phyloP scores from a whole-genome alignment of 805 yeast genomes.

The Pichia cephalocereana region DNA sequence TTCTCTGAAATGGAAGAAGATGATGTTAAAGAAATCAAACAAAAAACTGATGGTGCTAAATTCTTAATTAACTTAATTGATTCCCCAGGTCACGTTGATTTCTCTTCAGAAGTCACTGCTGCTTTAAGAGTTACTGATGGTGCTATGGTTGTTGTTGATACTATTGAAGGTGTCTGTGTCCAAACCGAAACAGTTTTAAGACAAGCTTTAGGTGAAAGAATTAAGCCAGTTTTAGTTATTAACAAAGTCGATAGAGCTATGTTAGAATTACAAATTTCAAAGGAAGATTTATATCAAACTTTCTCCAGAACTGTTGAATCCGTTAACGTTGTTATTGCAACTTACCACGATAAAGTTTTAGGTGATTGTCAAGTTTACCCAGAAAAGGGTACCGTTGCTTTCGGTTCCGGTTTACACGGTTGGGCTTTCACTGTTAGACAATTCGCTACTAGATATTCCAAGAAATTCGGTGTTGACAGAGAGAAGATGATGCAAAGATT shows the following conservation, averaged over 20 bases:
- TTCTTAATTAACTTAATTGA: constrained; percentile 97
- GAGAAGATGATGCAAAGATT: constrained; percentile 97
- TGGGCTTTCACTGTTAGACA: constrained; percentile 99
- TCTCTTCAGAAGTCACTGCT: constrained; percentile 99
- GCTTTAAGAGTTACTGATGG: constrained; percentile 99
- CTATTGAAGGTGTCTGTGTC: constrained; percentile 99
- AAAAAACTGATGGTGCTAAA: constrained; percentile 85
- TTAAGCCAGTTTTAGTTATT: constrained; percentile 96
- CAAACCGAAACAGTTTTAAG: constrained; percentile 99
- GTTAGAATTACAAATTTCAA: constrained; percentile 96
- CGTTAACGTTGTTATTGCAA: constrained; percentile 95
- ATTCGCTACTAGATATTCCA: constrained; percentile 95
- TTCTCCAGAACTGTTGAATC: constrained; percentile 99
- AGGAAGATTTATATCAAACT: constrained; percentile 98
- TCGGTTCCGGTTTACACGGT: constrained; percentile 99
- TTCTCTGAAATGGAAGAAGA: constrained; percentile 82
- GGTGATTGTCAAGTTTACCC: constrained; percentile 99
- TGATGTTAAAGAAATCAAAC: constrained; percentile 82
- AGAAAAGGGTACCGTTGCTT: constrained; percentile 97
- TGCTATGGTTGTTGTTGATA: constrained; percentile 98
- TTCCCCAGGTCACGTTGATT: constrained; percentile 99
- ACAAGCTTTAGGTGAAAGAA: constrained; percentile 98
- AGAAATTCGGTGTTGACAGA: constrained; percentile 99
- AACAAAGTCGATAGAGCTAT: constrained; percentile 99
- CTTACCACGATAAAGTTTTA: constrained; percentile 79